Conservation (phyloP, 2,329 filamentous ascomycete genomes). For the Macrophomina pseudophaseolina region DNA sequence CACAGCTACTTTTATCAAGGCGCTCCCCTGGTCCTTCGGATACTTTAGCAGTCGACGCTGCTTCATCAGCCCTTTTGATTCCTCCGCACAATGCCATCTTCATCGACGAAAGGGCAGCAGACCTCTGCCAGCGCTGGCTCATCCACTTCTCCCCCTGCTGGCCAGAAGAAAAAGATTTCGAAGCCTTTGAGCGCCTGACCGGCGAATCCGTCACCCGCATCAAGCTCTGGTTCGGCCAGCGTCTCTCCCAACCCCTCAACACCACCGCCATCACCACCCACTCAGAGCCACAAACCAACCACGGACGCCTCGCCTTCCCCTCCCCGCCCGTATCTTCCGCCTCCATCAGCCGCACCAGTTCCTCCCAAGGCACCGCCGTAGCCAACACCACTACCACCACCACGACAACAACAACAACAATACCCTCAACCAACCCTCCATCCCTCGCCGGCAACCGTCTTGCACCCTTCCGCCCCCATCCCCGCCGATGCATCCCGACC, state of each 20-base stretch:
- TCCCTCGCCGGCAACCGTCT: neutral
- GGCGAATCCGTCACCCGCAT: neutral
- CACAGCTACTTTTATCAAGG: no score
- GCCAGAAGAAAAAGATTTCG: conserved; percentile 15
- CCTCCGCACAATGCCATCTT: neutral
- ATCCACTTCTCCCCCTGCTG: neutral
- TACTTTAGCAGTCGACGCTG: no score
- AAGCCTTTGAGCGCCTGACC: neutral
- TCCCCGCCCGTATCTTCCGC: neutral
- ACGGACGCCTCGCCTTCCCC: no score
- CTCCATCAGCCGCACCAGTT: neutral
- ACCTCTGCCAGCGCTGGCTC: conserved; percentile 8
- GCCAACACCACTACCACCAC: neutral
- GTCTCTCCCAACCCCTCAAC: neutral
- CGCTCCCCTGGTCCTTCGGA: no score
- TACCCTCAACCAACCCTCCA: neutral
- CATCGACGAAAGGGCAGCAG: conserved; percentile 2
- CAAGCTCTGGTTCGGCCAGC: conserved; percentile 6
- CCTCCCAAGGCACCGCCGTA: neutral
- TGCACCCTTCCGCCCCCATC: neutral
- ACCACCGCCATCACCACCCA: neutral
- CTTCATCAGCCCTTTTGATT: neutral
- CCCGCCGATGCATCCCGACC: neutral
- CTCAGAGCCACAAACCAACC: neutral
- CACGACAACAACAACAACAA: neutral